Evolutionary conservation across 2,329 filamentous ascomycete genomes (phyloP), one percentile per base, ranked within the genome.

Genomic region (Colletotrichum somersetense): DNA sequence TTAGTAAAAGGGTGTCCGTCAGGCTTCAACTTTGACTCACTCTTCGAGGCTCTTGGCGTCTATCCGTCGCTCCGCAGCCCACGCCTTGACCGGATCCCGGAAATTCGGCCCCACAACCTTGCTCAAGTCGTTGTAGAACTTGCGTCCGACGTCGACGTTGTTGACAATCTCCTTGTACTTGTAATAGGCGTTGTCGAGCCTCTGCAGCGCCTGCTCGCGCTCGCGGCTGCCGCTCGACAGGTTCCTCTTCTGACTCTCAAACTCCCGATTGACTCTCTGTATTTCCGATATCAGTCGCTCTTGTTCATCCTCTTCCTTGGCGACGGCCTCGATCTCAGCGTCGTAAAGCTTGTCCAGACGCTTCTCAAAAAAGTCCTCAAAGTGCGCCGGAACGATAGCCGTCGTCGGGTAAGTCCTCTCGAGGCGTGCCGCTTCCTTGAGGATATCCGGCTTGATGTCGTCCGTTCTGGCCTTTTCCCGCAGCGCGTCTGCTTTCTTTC

Each of bases 131-230:
- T 99, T 99, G 84, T 98, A 99, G 80, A 99, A 99, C 80, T 96
- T 98, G 65, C 96, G 88, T 0, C 94, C 96, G 0, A 93, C 93
- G 75, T 98, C 96, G 3, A 98, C 87, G 78, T 98, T 97, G 75
- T 90, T 93, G 69, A 97, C 91, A 68, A 98, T 94, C 80, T 99
- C 96, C 83, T 97, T 97, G 85, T 98, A 98, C 82, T 96, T 97
- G 81, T 95, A 91, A 80, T 97, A 98, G 0, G 94, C 96, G 74
- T 93, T 95, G 80, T 98, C 96, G 12, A 99, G 85, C 73, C 89
- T 91, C 81, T 99, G 96, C 61, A 99, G 83, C 0, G 94, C 95
- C 75, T 92, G 89, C 80, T 98, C 96, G 18, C 96, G 90, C 78
- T 97, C 95, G 72, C 83, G 81, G 75, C 94, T 85, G 57, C 88